These are phyloP conservation scores for Aurantiochytrium sp. DNA, from an alignment of 108 stramenopile species.

Conservation along the genomic window DNA sequence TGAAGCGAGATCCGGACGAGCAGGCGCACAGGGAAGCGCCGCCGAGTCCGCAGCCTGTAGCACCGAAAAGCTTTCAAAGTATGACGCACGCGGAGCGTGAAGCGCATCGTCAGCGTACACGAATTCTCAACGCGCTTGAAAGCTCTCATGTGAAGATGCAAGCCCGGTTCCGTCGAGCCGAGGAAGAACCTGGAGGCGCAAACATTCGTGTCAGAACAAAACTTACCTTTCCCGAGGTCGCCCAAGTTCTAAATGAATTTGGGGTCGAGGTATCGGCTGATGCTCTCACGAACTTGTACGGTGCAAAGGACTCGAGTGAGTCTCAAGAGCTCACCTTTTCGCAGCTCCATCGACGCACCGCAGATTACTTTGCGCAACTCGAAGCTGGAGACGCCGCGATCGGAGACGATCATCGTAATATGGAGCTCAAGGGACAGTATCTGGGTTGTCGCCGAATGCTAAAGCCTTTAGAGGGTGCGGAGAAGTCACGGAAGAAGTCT, in stretches of 20 bases:
- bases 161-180: not conserved
- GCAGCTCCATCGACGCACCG: not conserved
- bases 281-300: not conserved
- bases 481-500: not conserved
- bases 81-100: not conserved
- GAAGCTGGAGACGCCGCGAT: not conserved
- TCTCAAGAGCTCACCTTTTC: not conserved
- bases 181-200: not conserved
- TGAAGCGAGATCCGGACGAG: not conserved
- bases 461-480: not conserved
- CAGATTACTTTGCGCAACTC: not conserved
- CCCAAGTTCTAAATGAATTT: not conserved
- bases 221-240: not conserved
- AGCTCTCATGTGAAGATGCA: not conserved
- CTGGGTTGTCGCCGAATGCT: not conserved
- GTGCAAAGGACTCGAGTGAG: no score
- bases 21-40: not conserved
- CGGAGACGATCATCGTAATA: not conserved
- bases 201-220: not conserved
- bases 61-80: not conserved
- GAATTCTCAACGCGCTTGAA: not conserved
- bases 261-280: not conserved
- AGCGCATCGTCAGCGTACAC: not conserved
- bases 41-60: not conserved
- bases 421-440: constrained; percentile 4